These are phyloP conservation scores for Sphaerulina vaccinii DNA, from an alignment of 2,329 filamentous ascomycete genomes.

Conservation along the genomic window DNA sequence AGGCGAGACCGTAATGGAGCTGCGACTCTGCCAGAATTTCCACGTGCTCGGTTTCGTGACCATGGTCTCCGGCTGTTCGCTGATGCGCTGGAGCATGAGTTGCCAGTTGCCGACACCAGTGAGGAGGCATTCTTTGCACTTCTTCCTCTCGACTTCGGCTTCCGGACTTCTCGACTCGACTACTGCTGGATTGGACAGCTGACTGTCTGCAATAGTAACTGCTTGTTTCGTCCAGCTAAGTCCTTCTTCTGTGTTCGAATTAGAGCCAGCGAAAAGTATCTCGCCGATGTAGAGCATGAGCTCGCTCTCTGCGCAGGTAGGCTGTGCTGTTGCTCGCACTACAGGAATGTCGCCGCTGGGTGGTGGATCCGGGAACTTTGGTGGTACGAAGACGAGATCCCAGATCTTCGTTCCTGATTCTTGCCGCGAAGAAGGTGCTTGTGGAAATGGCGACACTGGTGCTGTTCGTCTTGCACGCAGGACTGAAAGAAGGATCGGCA, in stretches of 20 bases:
- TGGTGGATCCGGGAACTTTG: slow-evolving; percentile 66
- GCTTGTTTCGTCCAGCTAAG: slow-evolving; percentile 88
- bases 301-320: slow-evolving; percentile 77
- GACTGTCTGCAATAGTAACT: slow-evolving; percentile 71
- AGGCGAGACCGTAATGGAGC: slow-evolving; percentile 15
- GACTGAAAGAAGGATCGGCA: slow-evolving; percentile 82
- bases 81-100: slow-evolving; percentile 65
- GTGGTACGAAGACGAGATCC: slow-evolving; percentile 37
- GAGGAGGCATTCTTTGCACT: slow-evolving; percentile 74
- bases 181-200: slow-evolving; percentile 31
- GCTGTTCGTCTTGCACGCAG: slow-evolving; percentile 70
- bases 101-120: slow-evolving; percentile 80
- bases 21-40: slow-evolving; percentile 27
- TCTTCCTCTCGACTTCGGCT: slow-evolving; percentile 37
- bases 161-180: slow-evolving; percentile 17
- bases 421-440: slow-evolving; percentile 28
- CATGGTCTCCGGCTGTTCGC: slow-evolving; percentile 23
- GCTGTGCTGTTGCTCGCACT: slow-evolving; percentile 55
- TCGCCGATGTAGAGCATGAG: slow-evolving; percentile 90
- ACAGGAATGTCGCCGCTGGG: slow-evolving; percentile 68
- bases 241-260: slow-evolving; percentile 56
- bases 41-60: slow-evolving; percentile 21
- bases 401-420: slow-evolving; percentile 25
- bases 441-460: slow-evolving; percentile 44
- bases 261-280: slow-evolving; percentile 72